Base-by-base conservation (phyloP, 1,284 basidiomycete species). In the Rhodotorula sp. region DNA sequence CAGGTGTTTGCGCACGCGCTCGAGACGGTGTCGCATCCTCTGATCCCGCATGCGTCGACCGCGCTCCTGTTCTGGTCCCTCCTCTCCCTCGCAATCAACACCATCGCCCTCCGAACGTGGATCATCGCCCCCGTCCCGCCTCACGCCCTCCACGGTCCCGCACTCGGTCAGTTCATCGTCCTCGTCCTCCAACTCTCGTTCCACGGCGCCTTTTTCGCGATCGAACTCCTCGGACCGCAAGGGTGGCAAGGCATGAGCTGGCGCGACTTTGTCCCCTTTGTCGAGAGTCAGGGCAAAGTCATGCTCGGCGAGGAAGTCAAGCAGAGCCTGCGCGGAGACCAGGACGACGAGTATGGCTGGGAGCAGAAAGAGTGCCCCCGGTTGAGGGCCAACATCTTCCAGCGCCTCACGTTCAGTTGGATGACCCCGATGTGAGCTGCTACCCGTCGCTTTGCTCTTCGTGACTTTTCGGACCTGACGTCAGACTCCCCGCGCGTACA, bases 11-110 rank as follows among this genome's bases (percentile, higher is more conserved):
- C 75, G 7, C 64, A 75, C 47, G 48, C 57, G 47, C 62, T 76
- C 52, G 65, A 68, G 45, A 62, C 67, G 31, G 69, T 67, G 0
- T 75, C 75, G 19, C 75, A 76, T 67, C 68, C 70, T 10, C 55
- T 72, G 48, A 60, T 73, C 14, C 67, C 71, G 1, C 73, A 75
- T 52, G 90, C 93, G 0, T 94, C 92, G 0, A 86, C 90, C 0
- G 80, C 88, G 31, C 82, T 94, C 43, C 85, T 97, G 31, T 81
- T 95, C 63, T 94, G 92, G 81, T 95, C 91, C 89, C 90, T 93
- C 0, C 64, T 85, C 5, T 92, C 93, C 77, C 67, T 87, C 16
- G 45, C 86, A 28, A 82, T 83, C 0, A 78, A 87, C 1, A 78
- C 83, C 6, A 80, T 92, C 34, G 88, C 89, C 85, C 82, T 88